Evolutionary conservation across 805 yeast genomes (phyloP).

Genomic region (Vanderwaltozyma yarrowii): DNA sequence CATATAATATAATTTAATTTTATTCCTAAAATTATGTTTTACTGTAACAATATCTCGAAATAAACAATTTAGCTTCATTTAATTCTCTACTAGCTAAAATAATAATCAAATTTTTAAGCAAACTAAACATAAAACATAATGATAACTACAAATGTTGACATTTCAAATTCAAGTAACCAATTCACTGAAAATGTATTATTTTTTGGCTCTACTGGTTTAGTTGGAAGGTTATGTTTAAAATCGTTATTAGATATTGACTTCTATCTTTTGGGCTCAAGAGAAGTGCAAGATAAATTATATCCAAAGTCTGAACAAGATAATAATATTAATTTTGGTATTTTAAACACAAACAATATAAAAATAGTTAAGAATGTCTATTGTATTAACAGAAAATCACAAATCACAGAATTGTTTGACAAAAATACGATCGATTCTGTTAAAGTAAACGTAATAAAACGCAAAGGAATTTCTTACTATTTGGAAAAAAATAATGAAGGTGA

Average conservation of each 20-base stretch:
- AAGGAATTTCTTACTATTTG: constrained; percentile 1
- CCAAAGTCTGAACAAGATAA: background rate
- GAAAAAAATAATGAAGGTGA: background rate
- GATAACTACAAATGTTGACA: background rate
- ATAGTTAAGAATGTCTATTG: constrained; percentile 6
- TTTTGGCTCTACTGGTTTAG: constrained; percentile 19
- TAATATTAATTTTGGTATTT: background rate
- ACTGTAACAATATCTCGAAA: too few relatives aligned
- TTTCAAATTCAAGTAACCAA: background rate
- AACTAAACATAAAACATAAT: too few relatives aligned
- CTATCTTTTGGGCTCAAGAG: constrained; percentile 2
- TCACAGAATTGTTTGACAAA: constrained; percentile 1
- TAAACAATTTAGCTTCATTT: too few relatives aligned
- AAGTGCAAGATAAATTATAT: background rate
- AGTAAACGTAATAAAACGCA: background rate
- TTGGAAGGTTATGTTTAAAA: constrained; percentile 11
- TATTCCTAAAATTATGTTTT: too few relatives aligned
- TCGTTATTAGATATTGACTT: constrained; percentile 9
- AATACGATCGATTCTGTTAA: background rate
- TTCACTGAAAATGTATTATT: constrained; percentile 8
- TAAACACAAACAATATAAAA: constrained; percentile 1
- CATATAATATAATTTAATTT: too few relatives aligned
- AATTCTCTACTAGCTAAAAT: too few relatives aligned
- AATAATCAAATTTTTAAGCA: too few relatives aligned
- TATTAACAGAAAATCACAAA: constrained; percentile 4